Evolutionary conservation across 1,139 yeast species (phyloP), one percentile per base, ranked within the genome.

Genomic region (Chernovozyma aurita): DNA sequence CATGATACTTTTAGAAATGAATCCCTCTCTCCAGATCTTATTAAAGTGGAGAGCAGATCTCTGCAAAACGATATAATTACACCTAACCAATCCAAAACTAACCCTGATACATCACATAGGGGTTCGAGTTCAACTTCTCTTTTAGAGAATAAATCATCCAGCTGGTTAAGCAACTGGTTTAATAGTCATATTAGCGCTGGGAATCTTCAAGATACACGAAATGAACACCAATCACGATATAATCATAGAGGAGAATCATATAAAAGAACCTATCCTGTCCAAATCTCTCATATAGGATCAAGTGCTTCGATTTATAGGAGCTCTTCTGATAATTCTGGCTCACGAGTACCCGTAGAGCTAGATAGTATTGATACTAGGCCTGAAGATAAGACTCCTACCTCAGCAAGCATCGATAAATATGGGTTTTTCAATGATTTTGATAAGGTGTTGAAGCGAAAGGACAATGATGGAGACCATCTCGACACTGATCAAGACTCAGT

Each of bases 351-450:
- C 0, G 65, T 75, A 29, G 80, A 75, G 44, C 57, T 75, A 46
- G 73, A 68, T 24, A 64, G 58, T 32, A 61, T 70, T 18, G 60
- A 55, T 13, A 59, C 66, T 1, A 55, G 50, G 21, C 13, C 18
- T 9, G 34, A 31, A 16, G 30, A 34, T 18, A 28, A 43, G 48
- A 33, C 51, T 45, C 20, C 65, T 58, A 37, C 66, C 66, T 2
- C 68, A 9, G 50, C 56, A 8, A 53, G 57, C 25, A 65, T 76
- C 6, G 81, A 76, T 45, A 58, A 72, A 39, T 75, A 68, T 49
- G 81, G 81, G 1, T 76, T 76, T 48, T 59, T 74, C 24, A 54
- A 52, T 16, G 62, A 59, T 36, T 33, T 46, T 18, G 29, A 32
- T 24, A 29, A 34, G n/a, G 36, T 31, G 15, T 20, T 26, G 17